Percentiles rank a stretch among this genome's conserved stretches.
These are phyloP conservation scores for Heterobasidion irregulare DNA, from an alignment of 1,284 basidiomycete genomes.

Conservation along the genomic window DNA sequence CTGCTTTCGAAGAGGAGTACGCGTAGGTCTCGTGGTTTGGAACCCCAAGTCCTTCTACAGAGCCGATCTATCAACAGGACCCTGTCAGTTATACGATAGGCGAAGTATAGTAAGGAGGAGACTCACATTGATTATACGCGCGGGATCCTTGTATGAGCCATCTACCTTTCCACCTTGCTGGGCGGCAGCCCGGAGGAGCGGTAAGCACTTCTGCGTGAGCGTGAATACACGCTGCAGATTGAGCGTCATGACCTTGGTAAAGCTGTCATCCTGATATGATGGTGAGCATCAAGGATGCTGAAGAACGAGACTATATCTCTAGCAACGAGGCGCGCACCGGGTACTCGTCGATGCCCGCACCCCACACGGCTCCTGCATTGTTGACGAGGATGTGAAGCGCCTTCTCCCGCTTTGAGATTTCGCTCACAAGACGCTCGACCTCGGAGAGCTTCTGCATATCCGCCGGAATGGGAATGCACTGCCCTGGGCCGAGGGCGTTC, in stretches of 20 bases:
- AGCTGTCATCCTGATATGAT: conserved; percentile 35
- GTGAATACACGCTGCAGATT: conserved; percentile 69
- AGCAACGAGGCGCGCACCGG: conserved; percentile 27
- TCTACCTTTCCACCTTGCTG: conserved; percentile 32
- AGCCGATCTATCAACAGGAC: conserved; percentile 43
- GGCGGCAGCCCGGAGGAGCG: conserved; percentile 47
- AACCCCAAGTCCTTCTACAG: conserved; percentile 47
- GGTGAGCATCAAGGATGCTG: conserved; percentile 1
- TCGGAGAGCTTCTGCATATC: conserved; percentile 55
- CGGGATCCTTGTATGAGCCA: conserved; percentile 35
- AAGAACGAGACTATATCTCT: too few relatives aligned
- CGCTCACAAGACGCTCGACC: conserved; percentile 44
- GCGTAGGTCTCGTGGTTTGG: conserved; percentile 60
- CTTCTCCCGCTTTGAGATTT: conserved; percentile 42
- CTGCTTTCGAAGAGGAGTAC: conserved; percentile 62
- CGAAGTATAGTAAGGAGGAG: neutral
- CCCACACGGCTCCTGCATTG: conserved; percentile 66
- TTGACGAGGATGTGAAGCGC: conserved; percentile 58
- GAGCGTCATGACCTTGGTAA: conserved; percentile 54
- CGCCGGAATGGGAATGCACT: conserved; percentile 49
- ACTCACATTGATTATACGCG: conserved; percentile 56
- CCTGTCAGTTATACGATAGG: neutral
- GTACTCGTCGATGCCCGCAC: conserved; percentile 45
- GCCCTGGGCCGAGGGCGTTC: conserved; percentile 44
- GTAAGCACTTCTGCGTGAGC: conserved; percentile 58